Percentiles rank a stretch among this genome's conserved stretches.
phyloP scores from a whole-genome alignment of 495 filamentous ascomycete species.

The Astrothelium macrocarpum region DNA sequence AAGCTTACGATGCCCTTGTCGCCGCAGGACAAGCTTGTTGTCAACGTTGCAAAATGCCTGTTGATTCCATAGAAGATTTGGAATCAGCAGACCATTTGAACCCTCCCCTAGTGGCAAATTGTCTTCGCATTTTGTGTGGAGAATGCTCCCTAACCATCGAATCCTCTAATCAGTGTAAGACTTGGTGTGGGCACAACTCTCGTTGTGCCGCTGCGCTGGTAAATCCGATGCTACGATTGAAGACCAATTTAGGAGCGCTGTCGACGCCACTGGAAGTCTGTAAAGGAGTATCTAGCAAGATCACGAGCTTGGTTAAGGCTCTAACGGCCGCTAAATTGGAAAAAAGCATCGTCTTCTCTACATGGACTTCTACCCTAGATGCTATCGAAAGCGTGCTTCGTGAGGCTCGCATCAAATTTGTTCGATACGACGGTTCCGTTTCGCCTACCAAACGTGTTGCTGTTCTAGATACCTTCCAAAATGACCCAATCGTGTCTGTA shows the following conservation, averaged over 20 bases:
- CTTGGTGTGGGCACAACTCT: not conserved
- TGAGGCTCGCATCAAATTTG: slow-evolving; percentile 21
- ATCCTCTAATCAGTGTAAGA: not conserved
- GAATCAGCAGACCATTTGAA: not conserved
- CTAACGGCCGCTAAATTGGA: not conserved
- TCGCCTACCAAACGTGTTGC: slow-evolving; percentile 13
- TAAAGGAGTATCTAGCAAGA: not conserved
- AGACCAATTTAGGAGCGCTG: not conserved
- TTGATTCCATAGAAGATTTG: not conserved
- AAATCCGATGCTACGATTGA: not conserved
- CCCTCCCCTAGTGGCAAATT: not conserved
- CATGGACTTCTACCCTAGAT: slow-evolving; percentile 39
- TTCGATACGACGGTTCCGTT: slow-evolving; percentile 40
- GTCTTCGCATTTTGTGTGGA: not conserved
- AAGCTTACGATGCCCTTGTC: not conserved
- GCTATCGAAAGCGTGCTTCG: slow-evolving; percentile 31
- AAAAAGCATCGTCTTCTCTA: slow-evolving; percentile 38
- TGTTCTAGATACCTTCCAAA: slow-evolving; percentile 13
- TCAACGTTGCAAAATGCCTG: not conserved
- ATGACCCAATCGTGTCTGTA: slow-evolving; percentile 11
- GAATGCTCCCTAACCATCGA: not conserved
- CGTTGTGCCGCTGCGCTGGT: not conserved
- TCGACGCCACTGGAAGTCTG: not conserved
- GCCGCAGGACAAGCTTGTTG: not conserved
- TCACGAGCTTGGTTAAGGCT: not conserved